Evolutionary conservation across 371 early-diverging fungal species (phyloP), one percentile per base, ranked within the genome.

Genomic region (Mucor racemosus): DNA sequence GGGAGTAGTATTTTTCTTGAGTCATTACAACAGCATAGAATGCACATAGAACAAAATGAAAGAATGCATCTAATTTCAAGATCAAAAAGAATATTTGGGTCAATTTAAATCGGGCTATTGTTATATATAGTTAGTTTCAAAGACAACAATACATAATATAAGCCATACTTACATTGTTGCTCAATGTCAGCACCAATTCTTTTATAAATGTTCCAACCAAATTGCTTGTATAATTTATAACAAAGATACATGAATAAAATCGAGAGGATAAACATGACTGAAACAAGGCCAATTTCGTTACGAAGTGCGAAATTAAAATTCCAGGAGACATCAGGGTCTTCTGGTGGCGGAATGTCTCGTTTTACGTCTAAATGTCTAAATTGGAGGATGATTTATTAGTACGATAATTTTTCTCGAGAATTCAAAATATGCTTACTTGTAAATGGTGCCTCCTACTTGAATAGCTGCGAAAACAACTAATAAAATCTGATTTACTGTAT

Each of bases 11-110:
- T 17, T 71, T 65, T 62, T 76, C 75, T 65, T 81, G 81, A 2
- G 76, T 72, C 81, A 84, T 84, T 34, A 79, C 71, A 14, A 79
- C 78, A 11, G 79, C 53, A 76, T 81, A 84, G 58, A 84, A 84
- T 9, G 81, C 60, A 33, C 75, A 78, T 31, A 84, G 69, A 4
- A 81, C 77, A 34, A 81, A 60, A 35, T 81, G 79, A 39, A 84
- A 84, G 44, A 84, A 84, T 0, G 78, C 81, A 66, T 84, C 81
- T 50, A 84, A 41, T 58, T 81, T 80, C 33, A 80, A 67, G 57
- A 64, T 72, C 41, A 84, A 50, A 21, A 79, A 63, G 42, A 76
- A 79, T 7, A 79, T 39, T 55, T 81, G 79, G 3, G 72, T 67
- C 15, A 66, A 48, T n/a, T 72, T 75, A 54, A 70, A 84, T n/a